Evolutionary conservation across 345 rosid genomes (phyloP).

Genomic region (Garcia nutans): DNA sequence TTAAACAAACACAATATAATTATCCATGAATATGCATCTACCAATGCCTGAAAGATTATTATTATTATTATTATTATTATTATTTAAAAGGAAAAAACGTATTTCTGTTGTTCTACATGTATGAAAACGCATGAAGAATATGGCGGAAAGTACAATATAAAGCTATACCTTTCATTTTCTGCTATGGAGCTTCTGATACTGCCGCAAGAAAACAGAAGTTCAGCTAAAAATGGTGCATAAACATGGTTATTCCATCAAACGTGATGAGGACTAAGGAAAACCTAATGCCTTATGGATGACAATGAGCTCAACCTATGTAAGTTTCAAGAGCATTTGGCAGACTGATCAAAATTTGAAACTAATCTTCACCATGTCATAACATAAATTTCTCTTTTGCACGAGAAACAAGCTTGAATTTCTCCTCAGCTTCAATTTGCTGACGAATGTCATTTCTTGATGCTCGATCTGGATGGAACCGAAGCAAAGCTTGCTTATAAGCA

Average conservation of each 20-base stretch:
- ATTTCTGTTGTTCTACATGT: too few species aligned
- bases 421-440: slow-evolving; percentile 22
- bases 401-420: slow-evolving; percentile 20
- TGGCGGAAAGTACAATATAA: too few species aligned
- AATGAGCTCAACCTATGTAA: background rate
- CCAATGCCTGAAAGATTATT: too few species aligned
- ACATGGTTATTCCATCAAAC: background rate
- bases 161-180: background rate
- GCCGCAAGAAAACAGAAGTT: background rate
- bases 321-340: background rate
- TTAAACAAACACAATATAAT: too few species aligned
- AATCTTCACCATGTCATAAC: background rate
- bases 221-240: background rate
- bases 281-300: background rate
- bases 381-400: slow-evolving; percentile 18
- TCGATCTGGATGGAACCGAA: slow-evolving; percentile 24
- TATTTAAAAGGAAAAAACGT: too few species aligned
- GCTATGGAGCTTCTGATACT: background rate
- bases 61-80: too few species aligned
- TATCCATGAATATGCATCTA: too few species aligned
- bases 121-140: too few species aligned
- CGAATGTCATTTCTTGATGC: slow-evolving; percentile 15
- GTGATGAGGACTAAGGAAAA: background rate
- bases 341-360: background rate
- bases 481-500: slow-evolving; percentile 15